Conservation (phyloP, 257 asterid genomes). For the Plantago ovata region DNA sequence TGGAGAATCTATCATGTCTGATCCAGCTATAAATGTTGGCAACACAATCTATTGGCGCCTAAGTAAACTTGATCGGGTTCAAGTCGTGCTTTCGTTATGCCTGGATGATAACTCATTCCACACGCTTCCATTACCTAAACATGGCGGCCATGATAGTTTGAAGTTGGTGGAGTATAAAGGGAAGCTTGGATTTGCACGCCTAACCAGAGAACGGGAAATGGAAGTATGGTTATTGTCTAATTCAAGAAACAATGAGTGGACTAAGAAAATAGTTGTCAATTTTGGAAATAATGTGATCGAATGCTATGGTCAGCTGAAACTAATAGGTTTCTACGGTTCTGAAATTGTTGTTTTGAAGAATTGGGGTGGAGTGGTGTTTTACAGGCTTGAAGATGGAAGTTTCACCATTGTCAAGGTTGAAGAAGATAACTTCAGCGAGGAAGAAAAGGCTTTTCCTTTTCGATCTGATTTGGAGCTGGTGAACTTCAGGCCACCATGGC, state of each 20-base stretch:
- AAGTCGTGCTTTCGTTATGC: slow-evolving; percentile 5
- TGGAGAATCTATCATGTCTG: background rate
- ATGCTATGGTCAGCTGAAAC: too few species aligned
- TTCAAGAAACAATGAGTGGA: background rate
- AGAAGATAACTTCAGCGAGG: too few species aligned
- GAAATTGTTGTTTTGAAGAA: background rate
- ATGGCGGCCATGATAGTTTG: background rate
- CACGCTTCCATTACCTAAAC: slow-evolving; percentile 2
- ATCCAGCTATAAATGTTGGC: background rate
- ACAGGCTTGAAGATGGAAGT: background rate
- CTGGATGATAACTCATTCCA: background rate
- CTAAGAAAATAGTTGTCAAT: slow-evolving; percentile 1
- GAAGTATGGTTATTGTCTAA: background rate
- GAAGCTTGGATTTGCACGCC: slow-evolving; percentile 14
- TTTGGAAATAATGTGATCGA: background rate
- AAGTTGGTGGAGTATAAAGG: slow-evolving; percentile 17
- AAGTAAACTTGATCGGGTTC: background rate
- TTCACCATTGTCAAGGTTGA: background rate
- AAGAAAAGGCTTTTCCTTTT: slow-evolving; percentile 15
- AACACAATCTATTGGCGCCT: slow-evolving; percentile 12
- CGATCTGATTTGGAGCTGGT: slow-evolving; percentile 15
- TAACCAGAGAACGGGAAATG: background rate
- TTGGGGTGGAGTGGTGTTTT: background rate
- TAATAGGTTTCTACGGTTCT: slow-evolving; percentile 3
- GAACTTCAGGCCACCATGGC: background rate